Evolutionary conservation across 2,329 filamentous ascomycete species (phyloP).

Genomic region (Penicillium olsonii): DNA sequence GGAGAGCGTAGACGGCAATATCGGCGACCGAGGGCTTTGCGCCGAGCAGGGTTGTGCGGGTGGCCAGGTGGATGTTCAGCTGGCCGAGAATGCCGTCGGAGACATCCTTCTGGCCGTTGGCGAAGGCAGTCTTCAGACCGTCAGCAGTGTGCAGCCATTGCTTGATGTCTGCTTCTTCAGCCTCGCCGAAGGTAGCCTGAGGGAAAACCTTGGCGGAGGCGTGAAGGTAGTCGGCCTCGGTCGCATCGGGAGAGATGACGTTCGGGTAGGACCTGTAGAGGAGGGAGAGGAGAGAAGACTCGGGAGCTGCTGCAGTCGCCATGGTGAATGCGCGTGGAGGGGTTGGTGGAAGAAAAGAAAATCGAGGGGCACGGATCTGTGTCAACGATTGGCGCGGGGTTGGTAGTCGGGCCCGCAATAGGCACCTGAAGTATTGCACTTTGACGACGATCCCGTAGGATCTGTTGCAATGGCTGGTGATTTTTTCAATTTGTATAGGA

Average conservation of each 20-base stretch:
- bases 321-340: slow-evolving; percentile 30
- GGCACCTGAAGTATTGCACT: slow-evolving; percentile 21
- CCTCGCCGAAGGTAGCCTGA: slow-evolving; percentile 69
- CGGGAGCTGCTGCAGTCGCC: slow-evolving; percentile 38
- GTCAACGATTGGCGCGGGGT: slow-evolving; percentile 29
- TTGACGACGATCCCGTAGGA: slow-evolving; percentile 20
- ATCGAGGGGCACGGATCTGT: slow-evolving; percentile 31
- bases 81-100: slow-evolving; percentile 68
- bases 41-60: slow-evolving; percentile 85
- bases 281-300: slow-evolving; percentile 46
- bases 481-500: not conserved
- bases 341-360: slow-evolving; percentile 26
- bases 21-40: slow-evolving; percentile 87
- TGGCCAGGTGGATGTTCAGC: slow-evolving; percentile 84
- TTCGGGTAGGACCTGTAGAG: slow-evolving; percentile 48
- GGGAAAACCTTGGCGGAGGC: slow-evolving; percentile 66
- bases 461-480: slow-evolving; percentile 1
- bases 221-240: slow-evolving; percentile 46
- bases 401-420: slow-evolving; percentile 26
- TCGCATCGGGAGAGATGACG: slow-evolving; percentile 41
- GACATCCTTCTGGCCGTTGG: slow-evolving; percentile 55
- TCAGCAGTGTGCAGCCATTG: slow-evolving; percentile 82
- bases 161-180: slow-evolving; percentile 83
- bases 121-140: slow-evolving; percentile 60
- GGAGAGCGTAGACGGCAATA: slow-evolving; percentile 75